These are phyloP conservation scores for Saccharomycopsis amapae DNA, from an alignment of 805 yeast genomes.

Conservation along the genomic window DNA sequence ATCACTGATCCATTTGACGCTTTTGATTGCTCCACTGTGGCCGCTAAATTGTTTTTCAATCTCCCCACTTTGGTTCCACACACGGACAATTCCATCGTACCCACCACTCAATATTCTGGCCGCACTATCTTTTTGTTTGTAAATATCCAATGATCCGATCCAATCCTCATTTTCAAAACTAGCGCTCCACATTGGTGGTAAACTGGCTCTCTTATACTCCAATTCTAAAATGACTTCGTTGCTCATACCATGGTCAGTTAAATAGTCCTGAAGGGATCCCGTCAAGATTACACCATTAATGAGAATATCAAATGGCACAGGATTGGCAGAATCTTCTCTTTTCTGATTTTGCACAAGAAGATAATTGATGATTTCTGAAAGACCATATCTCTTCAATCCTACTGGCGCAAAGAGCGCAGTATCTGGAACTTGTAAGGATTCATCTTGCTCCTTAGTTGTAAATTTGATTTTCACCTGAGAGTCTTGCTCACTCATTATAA, in stretches of 20 bases:
- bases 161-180: conserved; percentile 92
- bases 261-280: conserved; percentile 71
- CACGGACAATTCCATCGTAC: conserved; percentile 89
- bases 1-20: conserved; percentile 71
- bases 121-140: conserved; percentile 34
- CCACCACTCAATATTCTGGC: conserved; percentile 77
- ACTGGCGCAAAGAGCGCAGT: conserved; percentile 86
- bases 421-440: conserved; percentile 61
- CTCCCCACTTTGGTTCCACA: conserved; percentile 76
- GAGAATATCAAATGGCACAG: conserved; percentile 89
- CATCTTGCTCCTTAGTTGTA: conserved; percentile 80
- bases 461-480: conserved; percentile 76
- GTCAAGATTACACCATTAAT: conserved; percentile 79
- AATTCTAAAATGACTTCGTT: conserved; percentile 70
- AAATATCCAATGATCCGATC: conserved; percentile 70
- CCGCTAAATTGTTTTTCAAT: conserved; percentile 78
- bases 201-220: conserved; percentile 86
- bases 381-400: conserved; percentile 78
- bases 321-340: conserved; percentile 36
- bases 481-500: too few species aligned
- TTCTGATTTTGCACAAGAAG: conserved; percentile 42
- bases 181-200: conserved; percentile 90
- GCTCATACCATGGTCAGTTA: conserved; percentile 69
- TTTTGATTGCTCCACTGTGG: conserved; percentile 79
- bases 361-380: conserved; percentile 93